A percentile compares a stretch with the other conserved stretches of the same genome.
These are phyloP conservation scores for Hymenoscyphus scutula DNA, from an alignment of 2,329 filamentous ascomycete species.

Conservation along the genomic window DNA sequence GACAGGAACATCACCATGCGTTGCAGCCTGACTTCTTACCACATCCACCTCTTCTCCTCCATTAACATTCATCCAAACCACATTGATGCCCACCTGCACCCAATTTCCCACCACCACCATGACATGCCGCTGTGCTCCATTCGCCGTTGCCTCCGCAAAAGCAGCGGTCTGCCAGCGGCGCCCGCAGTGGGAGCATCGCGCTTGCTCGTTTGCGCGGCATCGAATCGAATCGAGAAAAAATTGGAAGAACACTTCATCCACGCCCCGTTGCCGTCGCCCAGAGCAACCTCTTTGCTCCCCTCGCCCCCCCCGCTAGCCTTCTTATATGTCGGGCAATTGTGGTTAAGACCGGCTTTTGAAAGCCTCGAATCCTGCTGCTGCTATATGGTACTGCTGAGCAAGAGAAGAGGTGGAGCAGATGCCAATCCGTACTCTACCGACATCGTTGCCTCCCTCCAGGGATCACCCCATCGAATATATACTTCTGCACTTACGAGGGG, in stretches of 20 bases:
- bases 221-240: constrained; percentile 19
- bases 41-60: constrained; percentile 14
- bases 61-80: constrained; percentile 1
- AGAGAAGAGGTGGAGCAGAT: constrained; percentile 29
- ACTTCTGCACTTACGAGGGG: constrained; percentile 31
- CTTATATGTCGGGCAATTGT: constrained; percentile 1
- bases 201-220: constrained; percentile 38
- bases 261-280: constrained; percentile 16
- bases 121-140: constrained; percentile 4
- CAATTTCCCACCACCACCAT: constrained; percentile 11
- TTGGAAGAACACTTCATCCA: neutral
- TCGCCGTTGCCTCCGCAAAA: constrained; percentile 9
- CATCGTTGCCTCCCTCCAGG: constrained; percentile 32
- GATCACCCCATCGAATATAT: constrained; percentile 31
- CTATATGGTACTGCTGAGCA: no score
- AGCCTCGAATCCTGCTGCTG: constrained; percentile 36
- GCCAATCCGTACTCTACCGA: constrained; percentile 34
- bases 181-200: constrained; percentile 30
- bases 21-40: constrained; percentile 25
- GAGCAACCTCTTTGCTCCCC: neutral
- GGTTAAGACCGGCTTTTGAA: constrained; percentile 30
- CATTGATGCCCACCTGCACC: constrained; percentile 6
- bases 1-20: constrained; percentile 24
- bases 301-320: constrained; percentile 13
- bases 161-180: neutral